Evolutionary conservation across 176 grass and related monocot genomes (phyloP).

Genomic region (Aegilops umbellulata): DNA sequence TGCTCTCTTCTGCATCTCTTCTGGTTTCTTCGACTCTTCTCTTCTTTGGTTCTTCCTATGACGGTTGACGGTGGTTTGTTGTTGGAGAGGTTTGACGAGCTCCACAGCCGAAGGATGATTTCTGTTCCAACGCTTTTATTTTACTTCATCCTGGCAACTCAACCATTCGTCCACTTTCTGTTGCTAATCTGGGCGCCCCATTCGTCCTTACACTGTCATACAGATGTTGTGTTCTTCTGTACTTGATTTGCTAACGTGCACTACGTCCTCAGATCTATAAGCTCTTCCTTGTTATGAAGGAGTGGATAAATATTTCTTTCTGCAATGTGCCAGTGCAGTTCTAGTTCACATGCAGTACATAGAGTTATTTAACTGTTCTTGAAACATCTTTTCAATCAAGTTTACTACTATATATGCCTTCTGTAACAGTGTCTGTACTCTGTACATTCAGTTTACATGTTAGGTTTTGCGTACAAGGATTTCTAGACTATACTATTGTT

Average conservation of each 20-base stretch:
- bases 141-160: neutral
- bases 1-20: neutral
- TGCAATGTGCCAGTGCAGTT: neutral
- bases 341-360: neutral
- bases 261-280: neutral
- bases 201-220: too few species aligned
- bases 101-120: neutral
- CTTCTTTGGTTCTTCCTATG: neutral
- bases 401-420: neutral
- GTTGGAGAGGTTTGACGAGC: neutral
- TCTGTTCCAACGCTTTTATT: neutral
- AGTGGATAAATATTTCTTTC: neutral
- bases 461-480: constrained; percentile 1
- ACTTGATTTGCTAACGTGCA: neutral
- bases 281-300: neutral
- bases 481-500: neutral
- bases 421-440: neutral
- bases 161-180: too few species aligned
- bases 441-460: neutral
- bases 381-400: neutral
- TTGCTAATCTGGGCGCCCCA: too few species aligned
- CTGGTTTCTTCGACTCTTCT: neutral
- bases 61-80: neutral
- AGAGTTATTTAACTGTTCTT: neutral
- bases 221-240: too few species aligned